Conservation (phyloP, 768 basidiomycete species). For the Panaeolus papilionaceus region DNA sequence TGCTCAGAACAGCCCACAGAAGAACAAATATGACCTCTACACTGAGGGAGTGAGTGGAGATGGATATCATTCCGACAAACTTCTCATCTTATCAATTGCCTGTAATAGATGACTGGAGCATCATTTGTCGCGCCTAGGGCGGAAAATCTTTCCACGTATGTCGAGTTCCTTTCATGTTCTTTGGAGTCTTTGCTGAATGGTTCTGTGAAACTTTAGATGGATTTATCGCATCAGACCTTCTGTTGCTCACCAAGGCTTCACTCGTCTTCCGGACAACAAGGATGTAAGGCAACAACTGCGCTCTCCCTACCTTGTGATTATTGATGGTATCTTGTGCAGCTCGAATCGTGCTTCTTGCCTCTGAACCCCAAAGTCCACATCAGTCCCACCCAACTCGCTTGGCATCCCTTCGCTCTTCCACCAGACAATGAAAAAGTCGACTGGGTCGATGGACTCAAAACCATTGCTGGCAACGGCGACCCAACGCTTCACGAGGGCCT, state of each 20-base stretch:
- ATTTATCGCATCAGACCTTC: constrained; percentile 73
- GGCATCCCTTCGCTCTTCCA: constrained; percentile 67
- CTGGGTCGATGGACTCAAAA: constrained; percentile 67
- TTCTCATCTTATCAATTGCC: neutral
- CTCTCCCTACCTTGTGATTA: neutral
- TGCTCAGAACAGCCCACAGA: constrained; percentile 69
- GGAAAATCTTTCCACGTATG: constrained; percentile 59
- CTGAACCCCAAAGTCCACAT: constrained; percentile 65
- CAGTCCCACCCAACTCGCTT: constrained; percentile 70
- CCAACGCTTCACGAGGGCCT: constrained; percentile 68
- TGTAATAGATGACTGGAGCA: constrained; percentile 59
- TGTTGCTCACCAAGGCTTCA: constrained; percentile 70
- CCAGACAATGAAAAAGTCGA: constrained; percentile 46
- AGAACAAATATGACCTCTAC: constrained; percentile 67
- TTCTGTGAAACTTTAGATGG: constrained; percentile 46
- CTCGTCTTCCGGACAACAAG: constrained; percentile 57
- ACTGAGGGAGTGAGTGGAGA: constrained; percentile 57
- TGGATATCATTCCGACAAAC: neutral
- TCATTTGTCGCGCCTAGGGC: constrained; percentile 64
- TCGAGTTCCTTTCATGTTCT: constrained; percentile 17
- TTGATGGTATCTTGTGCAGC: constrained; percentile 35
- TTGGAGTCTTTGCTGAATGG: constrained; percentile 4
- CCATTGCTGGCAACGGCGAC: constrained; percentile 66
- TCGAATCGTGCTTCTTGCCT: constrained; percentile 68
- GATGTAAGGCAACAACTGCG: constrained; percentile 47